These are phyloP conservation scores for Carnegiea gigantea DNA, from an alignment of 179 eudicot species.

Conservation along the genomic window DNA sequence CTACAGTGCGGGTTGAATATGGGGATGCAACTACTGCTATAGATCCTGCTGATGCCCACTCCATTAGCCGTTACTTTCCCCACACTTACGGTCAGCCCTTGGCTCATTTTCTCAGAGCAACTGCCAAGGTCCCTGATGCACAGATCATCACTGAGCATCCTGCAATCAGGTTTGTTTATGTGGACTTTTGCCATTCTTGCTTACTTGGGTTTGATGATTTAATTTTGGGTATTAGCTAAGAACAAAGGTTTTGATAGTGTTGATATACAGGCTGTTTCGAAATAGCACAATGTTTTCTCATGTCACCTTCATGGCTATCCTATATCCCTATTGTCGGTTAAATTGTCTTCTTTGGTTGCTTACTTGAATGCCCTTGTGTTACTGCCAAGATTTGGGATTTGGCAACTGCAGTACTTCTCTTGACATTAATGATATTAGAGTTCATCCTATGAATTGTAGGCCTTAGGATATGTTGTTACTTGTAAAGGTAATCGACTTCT, in stretches of 20 bases:
- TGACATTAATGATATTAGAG: background rate
- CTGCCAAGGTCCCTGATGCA: conserved; percentile 89
- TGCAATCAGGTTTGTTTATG: conserved; percentile 53
- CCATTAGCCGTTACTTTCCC: conserved; percentile 74
- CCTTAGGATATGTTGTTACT: background rate
- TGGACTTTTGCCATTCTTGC: background rate
- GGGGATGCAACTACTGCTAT: conserved; percentile 74
- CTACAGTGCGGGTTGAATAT: conserved; percentile 83
- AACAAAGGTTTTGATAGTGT: background rate
- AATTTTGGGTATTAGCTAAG: background rate
- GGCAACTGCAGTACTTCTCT: background rate
- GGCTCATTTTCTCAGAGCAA: conserved; percentile 90
- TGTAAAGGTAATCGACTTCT: no score
- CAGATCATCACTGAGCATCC: conserved; percentile 86
- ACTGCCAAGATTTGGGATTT: background rate
- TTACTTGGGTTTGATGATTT: background rate
- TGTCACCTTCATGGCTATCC: background rate
- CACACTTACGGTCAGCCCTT: conserved; percentile 90
- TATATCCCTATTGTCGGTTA: background rate
- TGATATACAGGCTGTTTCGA: no score
- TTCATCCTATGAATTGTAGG: background rate
- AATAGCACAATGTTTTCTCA: no score
- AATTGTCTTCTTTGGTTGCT: background rate
- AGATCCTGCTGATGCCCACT: conserved; percentile 72
- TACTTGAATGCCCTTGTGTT: no score